Base-by-base conservation (phyloP, 495 filamentous ascomycete species). In the Lichina pygmaea region DNA sequence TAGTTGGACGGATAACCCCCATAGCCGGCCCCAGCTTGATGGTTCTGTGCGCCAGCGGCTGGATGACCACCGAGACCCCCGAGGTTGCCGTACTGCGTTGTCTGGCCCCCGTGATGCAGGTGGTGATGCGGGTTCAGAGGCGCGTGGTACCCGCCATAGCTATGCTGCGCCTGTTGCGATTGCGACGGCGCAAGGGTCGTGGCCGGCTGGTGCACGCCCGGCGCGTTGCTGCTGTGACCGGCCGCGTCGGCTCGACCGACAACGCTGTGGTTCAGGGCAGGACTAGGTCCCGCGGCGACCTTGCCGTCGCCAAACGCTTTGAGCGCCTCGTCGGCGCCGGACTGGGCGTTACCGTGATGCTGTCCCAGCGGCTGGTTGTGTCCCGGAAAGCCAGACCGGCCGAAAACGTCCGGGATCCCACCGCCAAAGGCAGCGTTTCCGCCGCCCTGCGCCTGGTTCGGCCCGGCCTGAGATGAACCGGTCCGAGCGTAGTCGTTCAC, bases 231-330 rank as follows among this genome's bases (percentile, higher is more conserved):
- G 49, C 68, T 75, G 59, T 84, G 89, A 11, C 78, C 75, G 11
- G 85, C 82, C 33, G 85, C 92, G 15, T 81, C 83, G 12, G 85
- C 84, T 47, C 85, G 78, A 33, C 71, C 73, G 34, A 81, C 77
- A 4, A 24, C 24, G 24, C 24, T 24, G 53, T 81, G 78, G 32
- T 72, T 75, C 31, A 92, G 70, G 7, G 82, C 82, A 32, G 85
- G 85, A 59, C 82, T 91, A 3, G 85, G 84, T 6, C 81, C 83
- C 39, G 69, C 67, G 34, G 73, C 62, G 53, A 58, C 52, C 46
- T 74, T 63, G 24, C 67, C 58, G 32, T 81, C 77, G 36, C 77
- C 77, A 50, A 71, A 83, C 13, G 73, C 71, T 66, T 92, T 92
- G 54, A 86, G 60, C 2, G 78, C 62, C 52, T 92, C 83, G 44